Evolutionary conservation across 75 land plant species (phyloP).

Genomic region (Picea sitchensis): DNA sequence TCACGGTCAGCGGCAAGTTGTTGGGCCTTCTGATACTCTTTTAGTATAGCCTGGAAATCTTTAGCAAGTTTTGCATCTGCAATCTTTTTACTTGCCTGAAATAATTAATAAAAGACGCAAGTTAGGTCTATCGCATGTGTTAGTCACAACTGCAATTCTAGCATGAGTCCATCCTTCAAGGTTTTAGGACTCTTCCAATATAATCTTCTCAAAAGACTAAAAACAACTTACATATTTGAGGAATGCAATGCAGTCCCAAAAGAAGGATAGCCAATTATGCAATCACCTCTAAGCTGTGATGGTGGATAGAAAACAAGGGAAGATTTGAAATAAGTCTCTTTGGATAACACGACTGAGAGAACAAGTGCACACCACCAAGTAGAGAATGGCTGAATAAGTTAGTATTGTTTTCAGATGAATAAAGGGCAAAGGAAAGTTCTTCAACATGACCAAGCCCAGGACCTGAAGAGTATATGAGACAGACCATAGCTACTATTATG

Average conservation of each 20-base stretch:
- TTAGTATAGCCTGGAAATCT: slow-evolving; percentile 62
- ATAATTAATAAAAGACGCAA: neutral
- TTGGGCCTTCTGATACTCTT: slow-evolving; percentile 68
- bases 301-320: neutral
- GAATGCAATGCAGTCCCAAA: neutral
- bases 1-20: slow-evolving; percentile 64
- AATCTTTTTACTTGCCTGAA: slow-evolving; percentile 58
- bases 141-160: slow-evolving; percentile 1
- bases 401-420: neutral
- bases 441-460: neutral
- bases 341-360: neutral
- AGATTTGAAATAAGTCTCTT: neutral
- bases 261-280: neutral
- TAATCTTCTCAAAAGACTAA: neutral
- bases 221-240: neutral
- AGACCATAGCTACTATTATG: neutral
- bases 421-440: neutral
- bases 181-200: neutral
- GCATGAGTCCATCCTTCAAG: neutral
- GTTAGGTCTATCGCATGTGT: neutral
- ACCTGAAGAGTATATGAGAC: neutral
- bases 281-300: neutral
- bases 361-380: neutral
- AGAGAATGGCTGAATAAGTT: neutral
- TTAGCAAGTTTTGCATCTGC: slow-evolving; percentile 78